These are phyloP conservation scores for Aspergillus japonicus DNA, from an alignment of 2,329 filamentous ascomycete genomes.

Conservation along the genomic window DNA sequence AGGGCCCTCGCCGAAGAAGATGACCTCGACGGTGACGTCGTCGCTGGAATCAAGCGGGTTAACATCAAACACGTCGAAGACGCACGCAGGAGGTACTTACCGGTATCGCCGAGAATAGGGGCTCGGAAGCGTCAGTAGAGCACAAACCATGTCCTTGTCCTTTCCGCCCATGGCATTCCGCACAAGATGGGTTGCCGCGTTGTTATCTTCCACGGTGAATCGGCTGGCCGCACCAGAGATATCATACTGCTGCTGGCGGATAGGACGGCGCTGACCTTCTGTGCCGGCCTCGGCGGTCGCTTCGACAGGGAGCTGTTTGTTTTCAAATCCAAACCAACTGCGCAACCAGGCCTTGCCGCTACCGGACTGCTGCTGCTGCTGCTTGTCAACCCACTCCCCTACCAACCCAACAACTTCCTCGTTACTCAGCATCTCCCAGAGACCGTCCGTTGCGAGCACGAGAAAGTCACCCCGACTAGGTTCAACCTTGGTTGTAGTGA, in stretches of 20 bases:
- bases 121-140: conserved; percentile 83
- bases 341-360: conserved; percentile 64
- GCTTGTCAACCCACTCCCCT: conserved; percentile 90
- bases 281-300: conserved; percentile 48
- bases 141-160: conserved; percentile 90
- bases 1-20: conserved; percentile 87
- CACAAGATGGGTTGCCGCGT: conserved; percentile 91
- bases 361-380: conserved; percentile 47
- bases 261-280: conserved; percentile 75
- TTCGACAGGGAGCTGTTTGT: conserved; percentile 73
- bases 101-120: conserved; percentile 90
- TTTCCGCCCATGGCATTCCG: conserved; percentile 92
- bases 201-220: conserved; percentile 94
- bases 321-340: conserved; percentile 61
- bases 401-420: conserved; percentile 97
- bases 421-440: conserved; percentile 99
- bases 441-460: conserved; percentile 91
- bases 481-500: conserved; percentile 89
- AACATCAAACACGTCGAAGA: neutral
- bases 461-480: conserved; percentile 91
- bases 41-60: conserved; percentile 58
- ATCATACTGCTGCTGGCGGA: conserved; percentile 89
- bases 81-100: conserved; percentile 49
- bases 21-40: conserved; percentile 94
- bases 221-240: conserved; percentile 66